Percentiles rank a stretch among this genome's conserved stretches.
These are phyloP conservation scores for Diversispora eburnea DNA, from an alignment of 192 early-diverging fungal species.

Conservation along the genomic window DNA sequence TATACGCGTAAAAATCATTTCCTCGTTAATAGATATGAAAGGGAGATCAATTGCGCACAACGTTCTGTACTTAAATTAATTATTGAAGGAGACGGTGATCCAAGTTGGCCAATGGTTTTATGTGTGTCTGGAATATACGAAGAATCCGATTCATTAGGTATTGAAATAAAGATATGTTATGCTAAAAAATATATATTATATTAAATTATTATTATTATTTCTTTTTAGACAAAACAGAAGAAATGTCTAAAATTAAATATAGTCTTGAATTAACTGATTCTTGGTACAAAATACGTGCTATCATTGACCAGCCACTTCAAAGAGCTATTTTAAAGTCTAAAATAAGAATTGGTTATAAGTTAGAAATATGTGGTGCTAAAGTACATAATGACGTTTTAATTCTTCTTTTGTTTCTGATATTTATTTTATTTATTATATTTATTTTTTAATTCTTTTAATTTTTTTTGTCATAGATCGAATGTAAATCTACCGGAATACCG, in stretches of 20 bases:
- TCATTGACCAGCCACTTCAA: conserved; percentile 46
- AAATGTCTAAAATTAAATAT: conserved; percentile 1
- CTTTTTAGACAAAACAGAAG: not conserved
- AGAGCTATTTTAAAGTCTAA: conserved; percentile 33
- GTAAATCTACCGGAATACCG: conserved; percentile 24
- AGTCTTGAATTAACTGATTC: conserved; percentile 59
- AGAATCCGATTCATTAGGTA: not conserved
- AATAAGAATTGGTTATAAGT: conserved; percentile 55
- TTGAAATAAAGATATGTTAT: not conserved
- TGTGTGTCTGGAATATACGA: conserved; percentile 50
- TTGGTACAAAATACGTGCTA: conserved; percentile 58
- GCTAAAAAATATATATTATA: not conserved
- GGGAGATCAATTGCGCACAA: conserved; percentile 55
- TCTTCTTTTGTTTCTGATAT: not conserved
- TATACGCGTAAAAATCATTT: not conserved
- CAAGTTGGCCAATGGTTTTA: conserved; percentile 53
- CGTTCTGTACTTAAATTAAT: conserved; percentile 58
- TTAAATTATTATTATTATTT: not conserved
- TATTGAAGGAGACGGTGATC: conserved; percentile 54
- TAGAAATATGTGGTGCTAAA: conserved; percentile 59
- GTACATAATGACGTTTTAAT: conserved; percentile 21
- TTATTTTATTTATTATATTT: not conserved
- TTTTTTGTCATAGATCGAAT: conserved; percentile 31
- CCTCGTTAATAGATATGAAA: conserved; percentile 51
- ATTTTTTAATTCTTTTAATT: not conserved